These are phyloP conservation scores for Cornus controversa DNA, from an alignment of 148 eudicot species.

Conservation along the genomic window DNA sequence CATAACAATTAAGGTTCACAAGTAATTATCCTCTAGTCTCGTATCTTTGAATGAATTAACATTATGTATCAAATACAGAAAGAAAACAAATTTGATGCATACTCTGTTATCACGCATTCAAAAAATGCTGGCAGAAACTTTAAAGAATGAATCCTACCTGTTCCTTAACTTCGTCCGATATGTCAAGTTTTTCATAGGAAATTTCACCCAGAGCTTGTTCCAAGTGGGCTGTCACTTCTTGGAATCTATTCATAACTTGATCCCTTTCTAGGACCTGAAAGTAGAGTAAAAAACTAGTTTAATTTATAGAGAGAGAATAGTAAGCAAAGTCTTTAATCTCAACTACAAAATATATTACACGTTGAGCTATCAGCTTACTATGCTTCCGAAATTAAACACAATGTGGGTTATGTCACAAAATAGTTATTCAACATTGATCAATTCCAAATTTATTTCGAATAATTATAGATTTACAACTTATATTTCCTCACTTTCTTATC, in stretches of 20 bases:
- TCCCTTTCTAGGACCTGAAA: slow-evolving; percentile 83
- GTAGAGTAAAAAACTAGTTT: background rate
- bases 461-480: no score
- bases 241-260: slow-evolving; percentile 61
- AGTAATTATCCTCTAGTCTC: background rate
- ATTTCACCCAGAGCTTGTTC: slow-evolving; percentile 75
- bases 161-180: slow-evolving; percentile 93
- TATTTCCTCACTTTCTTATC: no score
- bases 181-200: slow-evolving; percentile 68
- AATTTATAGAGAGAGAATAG: background rate
- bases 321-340: background rate
- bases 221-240: slow-evolving; percentile 62
- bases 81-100: background rate
- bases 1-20: background rate
- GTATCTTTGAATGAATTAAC: background rate
- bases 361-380: no score
- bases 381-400: no score
- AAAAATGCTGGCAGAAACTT: background rate
- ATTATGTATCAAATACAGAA: background rate
- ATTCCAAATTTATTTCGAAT: no score
- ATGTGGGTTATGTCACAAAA: no score
- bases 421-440: no score
- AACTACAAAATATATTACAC: background rate
- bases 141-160: slow-evolving; percentile 50
- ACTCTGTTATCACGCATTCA: background rate